These are phyloP conservation scores for Malassezia pachydermatis DNA, from an alignment of 1,284 basidiomycete genomes.

Conservation along the genomic window DNA sequence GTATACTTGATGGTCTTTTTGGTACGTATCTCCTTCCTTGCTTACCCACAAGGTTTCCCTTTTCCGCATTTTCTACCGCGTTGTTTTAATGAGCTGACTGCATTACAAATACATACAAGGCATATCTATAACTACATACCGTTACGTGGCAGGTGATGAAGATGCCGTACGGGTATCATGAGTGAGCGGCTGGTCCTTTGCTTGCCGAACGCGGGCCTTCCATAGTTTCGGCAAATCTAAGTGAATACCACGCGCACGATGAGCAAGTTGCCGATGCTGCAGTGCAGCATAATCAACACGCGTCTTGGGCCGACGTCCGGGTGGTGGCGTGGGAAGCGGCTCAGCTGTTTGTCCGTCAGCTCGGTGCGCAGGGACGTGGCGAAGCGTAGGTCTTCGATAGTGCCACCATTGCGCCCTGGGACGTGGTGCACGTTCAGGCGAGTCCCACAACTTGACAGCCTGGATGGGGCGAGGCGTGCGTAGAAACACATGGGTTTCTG, in stretches of 20 bases:
- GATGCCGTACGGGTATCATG: no score
- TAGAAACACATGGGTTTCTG: conserved; percentile 16
- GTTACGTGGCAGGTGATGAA: no score
- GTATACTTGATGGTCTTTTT: conserved; percentile 40
- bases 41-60: conserved; percentile 21
- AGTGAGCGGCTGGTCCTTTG: not conserved
- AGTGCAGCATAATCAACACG: conserved; percentile 4
- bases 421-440: conserved; percentile 3
- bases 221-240: conserved; percentile 6
- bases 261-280: conserved; percentile 10
- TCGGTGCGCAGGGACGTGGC: conserved; percentile 1
- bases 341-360: conserved; percentile 4
- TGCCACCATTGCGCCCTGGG: conserved; percentile 7
- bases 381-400: conserved; percentile 6
- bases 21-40: conserved; percentile 15
- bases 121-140: no score
- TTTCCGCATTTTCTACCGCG: conserved; percentile 32
- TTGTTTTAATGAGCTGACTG: not conserved
- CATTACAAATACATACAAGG: no score
- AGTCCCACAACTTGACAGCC: conserved; percentile 4
- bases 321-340: conserved; percentile 6
- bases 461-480: not conserved
- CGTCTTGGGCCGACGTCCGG: conserved; percentile 5
- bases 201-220: not conserved
- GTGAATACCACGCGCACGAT: conserved; percentile 11